A percentile compares a stretch with the other conserved stretches of the same genome.
phyloP scores from a whole-genome alignment of 1,284 basidiomycete genomes.

The Cryptococcus sp. region DNA sequence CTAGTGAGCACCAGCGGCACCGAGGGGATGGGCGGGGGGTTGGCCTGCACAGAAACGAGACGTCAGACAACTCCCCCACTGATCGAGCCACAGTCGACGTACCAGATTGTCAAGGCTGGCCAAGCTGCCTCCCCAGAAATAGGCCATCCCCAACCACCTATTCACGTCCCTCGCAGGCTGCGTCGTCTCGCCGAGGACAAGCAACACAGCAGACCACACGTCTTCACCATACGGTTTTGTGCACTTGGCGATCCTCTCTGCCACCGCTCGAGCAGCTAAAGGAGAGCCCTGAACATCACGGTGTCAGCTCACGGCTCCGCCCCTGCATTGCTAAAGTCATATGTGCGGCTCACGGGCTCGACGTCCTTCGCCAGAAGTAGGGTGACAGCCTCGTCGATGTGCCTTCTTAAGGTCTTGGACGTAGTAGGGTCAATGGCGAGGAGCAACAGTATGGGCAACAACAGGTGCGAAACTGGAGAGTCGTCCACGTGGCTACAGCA shows the following conservation, averaged over 20 bases:
- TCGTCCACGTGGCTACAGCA: not conserved
- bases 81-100: not conserved
- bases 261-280: not conserved
- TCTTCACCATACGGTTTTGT: not conserved
- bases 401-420: constrained; percentile 1
- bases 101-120: constrained; percentile 2
- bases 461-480: not conserved
- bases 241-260: constrained; percentile 3
- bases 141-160: constrained; percentile 23
- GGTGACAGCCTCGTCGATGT: constrained; percentile 5
- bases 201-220: constrained; percentile 15
- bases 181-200: constrained; percentile 17
- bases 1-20: not conserved
- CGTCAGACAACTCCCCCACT: not conserved
- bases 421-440: constrained; percentile 13
- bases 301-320: not conserved
- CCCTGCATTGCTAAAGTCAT: not conserved
- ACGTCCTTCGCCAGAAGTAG: not conserved
- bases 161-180: constrained; percentile 6
- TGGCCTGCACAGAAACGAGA: not conserved
- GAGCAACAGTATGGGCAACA: constrained; percentile 11
- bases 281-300: not conserved
- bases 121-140: constrained; percentile 13
- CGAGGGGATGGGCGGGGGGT: not conserved
- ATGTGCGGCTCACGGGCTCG: not conserved